Conservation (phyloP, 805 yeast species). For the Spencermartinsiella europaea region DNA sequence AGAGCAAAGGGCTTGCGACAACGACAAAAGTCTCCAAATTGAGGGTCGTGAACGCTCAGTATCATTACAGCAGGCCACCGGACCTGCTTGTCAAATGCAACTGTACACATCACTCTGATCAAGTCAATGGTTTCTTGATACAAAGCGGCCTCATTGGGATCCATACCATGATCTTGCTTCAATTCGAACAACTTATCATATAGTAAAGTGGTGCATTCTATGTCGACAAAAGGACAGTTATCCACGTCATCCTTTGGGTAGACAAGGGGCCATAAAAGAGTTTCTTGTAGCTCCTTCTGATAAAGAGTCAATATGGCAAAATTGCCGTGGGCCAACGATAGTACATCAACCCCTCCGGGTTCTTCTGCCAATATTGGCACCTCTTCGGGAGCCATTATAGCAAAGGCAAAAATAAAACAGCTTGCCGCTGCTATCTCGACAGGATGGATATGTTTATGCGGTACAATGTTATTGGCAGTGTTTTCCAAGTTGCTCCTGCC, state of each 20-base stretch:
- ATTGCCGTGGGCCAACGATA: not conserved
- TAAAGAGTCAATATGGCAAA: not conserved
- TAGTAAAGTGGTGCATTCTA: constrained; percentile 1
- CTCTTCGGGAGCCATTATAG: not conserved
- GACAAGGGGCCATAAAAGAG: not conserved
- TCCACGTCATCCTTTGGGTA: not conserved
- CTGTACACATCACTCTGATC: not conserved
- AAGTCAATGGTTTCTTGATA: constrained; percentile 1
- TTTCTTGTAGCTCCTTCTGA: not conserved
- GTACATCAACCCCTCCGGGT: not conserved
- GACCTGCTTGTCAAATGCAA: not conserved
- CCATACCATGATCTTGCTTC: not conserved
- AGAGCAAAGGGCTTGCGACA: constrained; percentile 1
- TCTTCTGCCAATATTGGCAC: not conserved
- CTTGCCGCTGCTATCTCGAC: not conserved
- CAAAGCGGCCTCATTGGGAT: not conserved
- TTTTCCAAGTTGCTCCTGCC: not conserved
- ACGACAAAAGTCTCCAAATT: not conserved
- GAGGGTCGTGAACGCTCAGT: not conserved
- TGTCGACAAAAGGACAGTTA: not conserved
- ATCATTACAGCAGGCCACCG: not conserved
- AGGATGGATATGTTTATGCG: not conserved
- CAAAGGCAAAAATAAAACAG: not conserved
- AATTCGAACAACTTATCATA: not conserved
- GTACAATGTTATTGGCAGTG: not conserved